phyloP scores from a whole-genome alignment of 495 filamentous ascomycete genomes.

The Daldinia caldariorum region DNA sequence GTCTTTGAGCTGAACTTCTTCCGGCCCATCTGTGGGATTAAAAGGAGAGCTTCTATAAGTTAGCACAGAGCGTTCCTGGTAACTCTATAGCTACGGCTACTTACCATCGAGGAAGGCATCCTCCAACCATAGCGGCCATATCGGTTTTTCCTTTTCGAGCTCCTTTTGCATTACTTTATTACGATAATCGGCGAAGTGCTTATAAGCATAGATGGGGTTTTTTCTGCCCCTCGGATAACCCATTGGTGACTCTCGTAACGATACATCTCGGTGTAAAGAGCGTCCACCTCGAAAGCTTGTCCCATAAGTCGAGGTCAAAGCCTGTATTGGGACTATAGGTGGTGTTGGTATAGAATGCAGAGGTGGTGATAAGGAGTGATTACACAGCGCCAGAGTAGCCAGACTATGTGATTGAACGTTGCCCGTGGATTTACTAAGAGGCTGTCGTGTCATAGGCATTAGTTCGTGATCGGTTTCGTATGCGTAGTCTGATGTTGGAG shows the following conservation, averaged over 20 bases:
- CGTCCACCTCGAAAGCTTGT: slow-evolving; percentile 49
- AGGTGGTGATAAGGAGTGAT: slow-evolving; percentile 52
- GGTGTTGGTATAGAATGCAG: slow-evolving; percentile 54
- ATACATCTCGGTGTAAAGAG: slow-evolving; percentile 49
- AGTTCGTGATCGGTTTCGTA: slow-evolving; percentile 47
- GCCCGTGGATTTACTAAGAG: slow-evolving; percentile 60
- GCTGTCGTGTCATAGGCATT: slow-evolving; percentile 50
- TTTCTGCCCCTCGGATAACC: slow-evolving; percentile 55
- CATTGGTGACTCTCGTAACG: slow-evolving; percentile 51
- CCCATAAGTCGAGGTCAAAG: slow-evolving; percentile 51
- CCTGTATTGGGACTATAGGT: slow-evolving; percentile 57
- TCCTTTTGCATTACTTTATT: slow-evolving; percentile 69
- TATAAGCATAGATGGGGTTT: slow-evolving; percentile 63
- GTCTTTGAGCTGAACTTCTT: slow-evolving; percentile 77
- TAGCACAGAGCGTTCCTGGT: neutral
- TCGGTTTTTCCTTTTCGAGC: slow-evolving; percentile 55
- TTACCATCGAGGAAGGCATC: slow-evolving; percentile 90
- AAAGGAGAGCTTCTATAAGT: slow-evolving; percentile 72
- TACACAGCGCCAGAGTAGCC: slow-evolving; percentile 49
- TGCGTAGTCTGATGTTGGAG: slow-evolving; percentile 46
- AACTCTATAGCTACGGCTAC: slow-evolving; percentile 10
- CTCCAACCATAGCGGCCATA: slow-evolving; percentile 88
- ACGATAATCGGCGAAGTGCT: slow-evolving; percentile 74
- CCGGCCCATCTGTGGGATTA: slow-evolving; percentile 83
- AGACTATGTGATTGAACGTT: slow-evolving; percentile 59